Evolutionary conservation across 108 stramenopile genomes (phyloP).

Genomic region (Phaeodactylum tricornutum): DNA sequence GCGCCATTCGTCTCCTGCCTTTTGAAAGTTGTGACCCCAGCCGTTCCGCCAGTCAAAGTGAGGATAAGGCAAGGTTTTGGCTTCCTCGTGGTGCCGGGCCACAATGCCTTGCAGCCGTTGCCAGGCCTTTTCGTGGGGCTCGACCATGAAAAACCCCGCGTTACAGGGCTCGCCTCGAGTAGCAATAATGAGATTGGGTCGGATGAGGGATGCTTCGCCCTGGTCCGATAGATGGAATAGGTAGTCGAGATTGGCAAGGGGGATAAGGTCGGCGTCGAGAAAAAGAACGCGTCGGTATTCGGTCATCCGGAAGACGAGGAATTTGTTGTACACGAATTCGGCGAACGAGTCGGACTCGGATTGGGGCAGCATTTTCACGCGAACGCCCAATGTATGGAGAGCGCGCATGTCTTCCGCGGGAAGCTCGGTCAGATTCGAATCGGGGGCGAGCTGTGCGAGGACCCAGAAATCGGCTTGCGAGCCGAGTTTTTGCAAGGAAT

Average conservation of each 20-base stretch:
- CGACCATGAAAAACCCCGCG: constrained; percentile 27
- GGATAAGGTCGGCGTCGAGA: constrained; percentile 56
- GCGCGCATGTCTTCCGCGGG: constrained; percentile 11
- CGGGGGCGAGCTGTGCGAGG: constrained; percentile 11
- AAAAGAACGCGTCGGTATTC: constrained; percentile 48
- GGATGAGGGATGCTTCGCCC: neutral
- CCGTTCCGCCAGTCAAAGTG: constrained; percentile 15
- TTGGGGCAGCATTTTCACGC: neutral
- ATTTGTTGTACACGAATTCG: constrained; percentile 11
- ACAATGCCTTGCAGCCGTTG: constrained; percentile 8
- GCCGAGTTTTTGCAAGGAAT: constrained; percentile 6
- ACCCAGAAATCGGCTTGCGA: constrained; percentile 20
- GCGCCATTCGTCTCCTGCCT: neutral
- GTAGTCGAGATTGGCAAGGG: constrained; percentile 46
- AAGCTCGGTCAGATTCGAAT: neutral
- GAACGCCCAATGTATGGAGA: neutral
- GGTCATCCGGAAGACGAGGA: constrained; percentile 25
- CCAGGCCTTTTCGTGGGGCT: constrained; percentile 24
- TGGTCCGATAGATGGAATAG: constrained; percentile 21
- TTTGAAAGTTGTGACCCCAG: constrained; percentile 20
- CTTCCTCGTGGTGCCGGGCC: neutral
- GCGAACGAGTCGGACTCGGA: constrained; percentile 6
- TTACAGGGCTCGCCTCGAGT: constrained; percentile 18
- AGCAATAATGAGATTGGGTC: constrained; percentile 17
- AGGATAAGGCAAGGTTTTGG: constrained; percentile 4